Conservation (phyloP, 768 basidiomycete genomes). For the Mycena venus region DNA sequence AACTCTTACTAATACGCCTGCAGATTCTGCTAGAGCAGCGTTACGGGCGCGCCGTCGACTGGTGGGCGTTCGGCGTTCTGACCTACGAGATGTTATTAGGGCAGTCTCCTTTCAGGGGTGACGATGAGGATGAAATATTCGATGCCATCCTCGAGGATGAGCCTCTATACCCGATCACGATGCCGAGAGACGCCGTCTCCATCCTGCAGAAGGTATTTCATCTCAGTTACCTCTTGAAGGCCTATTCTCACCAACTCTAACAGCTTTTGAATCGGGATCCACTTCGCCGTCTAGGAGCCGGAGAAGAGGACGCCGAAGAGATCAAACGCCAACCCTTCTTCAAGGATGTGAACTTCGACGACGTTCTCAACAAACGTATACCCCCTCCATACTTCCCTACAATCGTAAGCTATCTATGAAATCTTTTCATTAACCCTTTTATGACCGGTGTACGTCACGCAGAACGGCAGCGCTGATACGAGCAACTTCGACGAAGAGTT, state of each 20-base stretch:
- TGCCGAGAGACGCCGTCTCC: conserved; percentile 97
- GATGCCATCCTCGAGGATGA: conserved; percentile 99
- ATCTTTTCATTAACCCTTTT: not conserved
- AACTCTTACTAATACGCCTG: not conserved
- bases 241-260: conserved; percentile 24
- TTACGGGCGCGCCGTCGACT: conserved; percentile 98
- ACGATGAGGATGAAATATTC: conserved; percentile 99
- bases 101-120: conserved; percentile 98
- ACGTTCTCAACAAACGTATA: conserved; percentile 97
- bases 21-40: conserved; percentile 99
- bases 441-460: conserved; percentile 32
- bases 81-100: conserved; percentile 99
- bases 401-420: conserved; percentile 71
- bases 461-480: conserved; percentile 90
- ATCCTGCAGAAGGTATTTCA: conserved; percentile 87
- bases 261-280: conserved; percentile 96
- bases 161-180: conserved; percentile 98
- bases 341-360: conserved; percentile 97
- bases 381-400: conserved; percentile 98
- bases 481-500: conserved; percentile 98
- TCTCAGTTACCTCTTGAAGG: not conserved
- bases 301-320: conserved; percentile 93
- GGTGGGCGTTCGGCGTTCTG: conserved; percentile 99
- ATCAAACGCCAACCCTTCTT: conserved; percentile 99
- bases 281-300: conserved; percentile 88